These are phyloP conservation scores for Smittium mucronatum DNA, from an alignment of 371 early-diverging fungal species.

Conservation along the genomic window DNA sequence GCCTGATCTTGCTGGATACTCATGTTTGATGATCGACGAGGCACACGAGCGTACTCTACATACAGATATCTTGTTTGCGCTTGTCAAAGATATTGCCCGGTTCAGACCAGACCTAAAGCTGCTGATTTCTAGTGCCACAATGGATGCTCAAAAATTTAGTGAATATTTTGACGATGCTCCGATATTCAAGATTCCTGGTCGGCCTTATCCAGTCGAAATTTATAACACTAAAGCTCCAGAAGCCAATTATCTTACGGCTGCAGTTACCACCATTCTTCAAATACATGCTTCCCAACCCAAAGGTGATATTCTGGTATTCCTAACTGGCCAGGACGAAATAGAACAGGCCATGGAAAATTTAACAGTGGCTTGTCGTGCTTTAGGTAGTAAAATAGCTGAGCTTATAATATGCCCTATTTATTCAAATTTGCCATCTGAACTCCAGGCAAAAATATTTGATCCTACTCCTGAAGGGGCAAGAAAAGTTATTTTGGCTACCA, in stretches of 20 bases:
- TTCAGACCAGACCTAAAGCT: slow-evolving; percentile 87
- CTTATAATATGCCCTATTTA: slow-evolving; percentile 92
- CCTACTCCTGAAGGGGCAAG: slow-evolving; percentile 87
- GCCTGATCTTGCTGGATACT: slow-evolving; percentile 84
- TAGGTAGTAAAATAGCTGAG: slow-evolving; percentile 83
- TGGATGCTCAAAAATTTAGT: slow-evolving; percentile 93
- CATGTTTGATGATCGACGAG: slow-evolving; percentile 96
- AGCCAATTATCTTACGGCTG: slow-evolving; percentile 93
- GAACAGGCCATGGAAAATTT: slow-evolving; percentile 80
- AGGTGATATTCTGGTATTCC: slow-evolving; percentile 95
- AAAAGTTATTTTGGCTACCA: slow-evolving; percentile 97
- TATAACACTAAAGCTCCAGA: slow-evolving; percentile 94
- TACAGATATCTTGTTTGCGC: slow-evolving; percentile 94
- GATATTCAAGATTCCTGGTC: slow-evolving; percentile 86
- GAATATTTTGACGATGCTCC: slow-evolving; percentile 93
- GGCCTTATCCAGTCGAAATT: slow-evolving; percentile 85
- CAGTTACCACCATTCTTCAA: slow-evolving; percentile 87
- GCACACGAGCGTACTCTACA: slow-evolving; percentile 98
- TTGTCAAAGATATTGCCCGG: slow-evolving; percentile 92
- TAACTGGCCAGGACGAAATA: slow-evolving; percentile 99
- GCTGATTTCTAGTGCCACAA: slow-evolving; percentile 97
- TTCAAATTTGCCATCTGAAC: slow-evolving; percentile 81
- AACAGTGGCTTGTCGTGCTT: slow-evolving; percentile 56
- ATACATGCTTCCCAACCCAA: slow-evolving; percentile 79
- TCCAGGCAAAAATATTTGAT: slow-evolving; percentile 92